Evolutionary conservation across 2,329 filamentous ascomycete species (phyloP), one percentile per base, ranked within the genome.

Genomic region (Juglanconis juglandina): DNA sequence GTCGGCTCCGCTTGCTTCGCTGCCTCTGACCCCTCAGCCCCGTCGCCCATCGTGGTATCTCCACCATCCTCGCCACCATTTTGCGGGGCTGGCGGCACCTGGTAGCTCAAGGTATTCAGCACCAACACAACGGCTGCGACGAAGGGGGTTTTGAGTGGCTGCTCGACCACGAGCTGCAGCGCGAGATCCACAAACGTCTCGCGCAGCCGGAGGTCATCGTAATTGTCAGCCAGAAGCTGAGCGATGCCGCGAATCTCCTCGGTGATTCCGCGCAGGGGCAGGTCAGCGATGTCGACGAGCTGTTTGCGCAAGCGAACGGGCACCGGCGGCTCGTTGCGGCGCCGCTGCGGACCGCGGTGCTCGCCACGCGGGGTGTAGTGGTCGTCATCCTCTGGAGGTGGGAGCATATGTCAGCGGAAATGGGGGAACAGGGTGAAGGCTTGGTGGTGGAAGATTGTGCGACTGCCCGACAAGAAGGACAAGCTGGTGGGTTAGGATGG

Each of bases 111-210:
- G 33, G 85, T 84, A 76, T 98, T 97, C 66, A 88, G 84, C 59
- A 92, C 84, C 60, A 96, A 82, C 48, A 96, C 83, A 13, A 94
- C 87, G 24, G 90, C 91, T 9, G 93, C 92, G 42, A 96, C 83
- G 72, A 97, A 98, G 0, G 95, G 94, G n/a, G 92, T 96, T 80
- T 98, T 98, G 74, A 99, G 88, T 1, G 95, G 95, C 76, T 99
- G 95, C 77, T 99, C 95, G 41, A 91, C 73, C 48, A 90, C 82
- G 66, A 98, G 81, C 74, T 94, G 90, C 61, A 93, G 77, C 7
- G 87, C 80, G 35, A 96, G 82, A 60, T 88, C 85, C 66, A 90
- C 79, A 72, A 96, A 96, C 54, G 82, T 86, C 37, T 81, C 83
- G 65, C 87, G 87, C 58, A 96, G 78, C 66, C 92, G 89, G 66